phyloP scores from a whole-genome alignment of 2,329 filamentous ascomycete genomes.

The Diplodia scrobiculata region DNA sequence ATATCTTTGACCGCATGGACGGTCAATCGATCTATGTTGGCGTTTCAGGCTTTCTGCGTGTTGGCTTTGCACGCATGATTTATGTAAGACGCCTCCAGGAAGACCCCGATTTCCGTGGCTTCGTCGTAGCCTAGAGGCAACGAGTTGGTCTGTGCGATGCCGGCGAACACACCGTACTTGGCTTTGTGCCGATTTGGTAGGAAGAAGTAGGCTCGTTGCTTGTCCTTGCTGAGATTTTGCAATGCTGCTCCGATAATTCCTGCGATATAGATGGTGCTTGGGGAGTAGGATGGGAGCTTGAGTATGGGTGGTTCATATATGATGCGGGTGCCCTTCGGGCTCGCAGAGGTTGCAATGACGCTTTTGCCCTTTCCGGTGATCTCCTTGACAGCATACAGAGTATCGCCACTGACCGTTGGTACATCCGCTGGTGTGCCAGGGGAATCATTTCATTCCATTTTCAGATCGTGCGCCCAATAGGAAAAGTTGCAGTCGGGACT shows the following conservation, averaged over 20 bases:
- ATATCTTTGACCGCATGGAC: slow-evolving; percentile 45
- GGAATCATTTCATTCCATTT: background rate
- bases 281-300: slow-evolving; percentile 35
- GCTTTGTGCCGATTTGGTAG: slow-evolving; percentile 39
- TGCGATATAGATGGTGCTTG: slow-evolving; percentile 21
- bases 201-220: slow-evolving; percentile 37
- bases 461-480: too few species aligned
- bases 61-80: slow-evolving; percentile 47
- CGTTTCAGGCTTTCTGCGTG: slow-evolving; percentile 43
- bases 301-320: slow-evolving; percentile 47
- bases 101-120: slow-evolving; percentile 39
- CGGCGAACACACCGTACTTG: slow-evolving; percentile 27
- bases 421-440: background rate
- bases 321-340: slow-evolving; percentile 47
- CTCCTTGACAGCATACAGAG: background rate
- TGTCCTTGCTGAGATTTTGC: slow-evolving; percentile 34
- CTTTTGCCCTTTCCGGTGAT: slow-evolving; percentile 45
- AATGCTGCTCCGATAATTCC: slow-evolving; percentile 29
- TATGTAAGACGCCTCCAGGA: slow-evolving; percentile 42
- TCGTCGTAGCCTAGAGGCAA: slow-evolving; percentile 37
- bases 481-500: too few species aligned
- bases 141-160: slow-evolving; percentile 41
- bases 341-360: slow-evolving; percentile 44
- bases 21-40: slow-evolving; percentile 37
- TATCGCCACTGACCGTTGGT: background rate